Evolutionary conservation across 1,284 basidiomycete species (phyloP), one percentile per base, ranked within the genome.

Genomic region (Hemileia vastatrix): DNA sequence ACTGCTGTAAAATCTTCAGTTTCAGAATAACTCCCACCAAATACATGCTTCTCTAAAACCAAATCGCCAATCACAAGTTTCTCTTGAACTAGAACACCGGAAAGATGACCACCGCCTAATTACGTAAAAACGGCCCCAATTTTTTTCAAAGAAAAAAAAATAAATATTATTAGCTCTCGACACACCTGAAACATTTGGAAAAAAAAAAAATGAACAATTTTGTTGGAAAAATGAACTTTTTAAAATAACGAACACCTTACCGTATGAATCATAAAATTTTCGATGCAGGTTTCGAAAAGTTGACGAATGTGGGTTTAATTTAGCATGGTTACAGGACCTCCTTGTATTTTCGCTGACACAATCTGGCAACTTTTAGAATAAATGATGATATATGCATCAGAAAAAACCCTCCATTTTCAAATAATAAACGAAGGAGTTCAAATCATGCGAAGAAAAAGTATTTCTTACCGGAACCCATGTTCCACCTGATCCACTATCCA

Each of bases 401-500:
- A 32, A 43, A 2, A 33, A 23, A 13, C 15, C 5, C 32, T 6
- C 19, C 5, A 33, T 44, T 8, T 18, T 32, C 6, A 59, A 47
- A 31, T 3, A 18, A n/a, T 24, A 31, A 9, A 47, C 32, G 27
- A 4, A 51, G 5, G 47, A 50, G n/a, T 4, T 11, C 33, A 32
- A 48, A 21, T 32, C 11, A 23, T 1, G n/a, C 19, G 23, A 31
- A 23, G 15, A n/a, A 15, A 4, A 13, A n/a, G 13, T 3, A 11
- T 15, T 24, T 36, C 57, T 53, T 27, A 60, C 57, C 8, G 83
- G 84, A 18, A 87, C 83, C 88, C 90, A 93, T 44, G 88, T 80
- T 74, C 93, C 90, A 13, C 87, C 84, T 6, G 85, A 88, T 33
- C 90, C 90, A 24, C 86, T 87, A 77, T 93, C 90, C 83, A 89